Evolutionary conservation across 2,329 filamentous ascomycete species (phyloP).

Genomic region (Hypoxylon sp.): DNA sequence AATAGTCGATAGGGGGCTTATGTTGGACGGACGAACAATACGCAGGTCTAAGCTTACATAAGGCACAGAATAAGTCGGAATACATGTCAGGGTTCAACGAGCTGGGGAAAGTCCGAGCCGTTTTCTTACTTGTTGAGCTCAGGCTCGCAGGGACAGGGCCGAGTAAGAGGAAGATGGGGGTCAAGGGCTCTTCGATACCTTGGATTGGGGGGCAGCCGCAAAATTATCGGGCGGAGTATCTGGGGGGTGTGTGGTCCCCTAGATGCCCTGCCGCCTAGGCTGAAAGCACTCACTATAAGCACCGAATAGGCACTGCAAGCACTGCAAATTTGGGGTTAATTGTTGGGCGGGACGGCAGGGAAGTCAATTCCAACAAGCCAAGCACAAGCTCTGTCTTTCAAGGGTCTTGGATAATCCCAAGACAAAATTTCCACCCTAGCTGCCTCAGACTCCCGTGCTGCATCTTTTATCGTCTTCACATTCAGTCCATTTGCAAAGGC

Average conservation of each 20-base stretch:
- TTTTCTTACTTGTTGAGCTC: conserved; percentile 39
- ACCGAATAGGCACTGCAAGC: too few species aligned
- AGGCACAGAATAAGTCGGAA: background rate
- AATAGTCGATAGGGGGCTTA: background rate
- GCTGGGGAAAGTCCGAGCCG: conserved; percentile 42
- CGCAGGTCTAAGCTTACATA: background rate
- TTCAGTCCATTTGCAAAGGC: too few species aligned
- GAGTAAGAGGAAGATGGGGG: conserved; percentile 30
- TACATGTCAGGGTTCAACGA: too few species aligned
- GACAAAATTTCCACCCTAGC: conserved; percentile 4
- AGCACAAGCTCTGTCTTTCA: conserved; percentile 4
- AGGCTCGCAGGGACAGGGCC: background rate
- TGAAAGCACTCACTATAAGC: too few species aligned
- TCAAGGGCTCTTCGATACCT: too few species aligned
- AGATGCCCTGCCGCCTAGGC: too few species aligned
- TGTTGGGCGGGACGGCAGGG: too few species aligned
- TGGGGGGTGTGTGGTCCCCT: conserved; percentile 10
- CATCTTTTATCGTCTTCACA: too few species aligned
- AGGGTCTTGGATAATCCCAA: conserved; percentile 8
- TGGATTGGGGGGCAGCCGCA: conserved; percentile 14
- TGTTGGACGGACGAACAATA: background rate
- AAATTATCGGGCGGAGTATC: conserved; percentile 30
- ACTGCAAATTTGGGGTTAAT: conserved; percentile 31
- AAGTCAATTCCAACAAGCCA: conserved; percentile 25
- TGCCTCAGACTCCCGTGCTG: conserved; percentile 1